Base-by-base conservation (phyloP, 257 asterid species). In the Scutellaria baicalensis region DNA sequence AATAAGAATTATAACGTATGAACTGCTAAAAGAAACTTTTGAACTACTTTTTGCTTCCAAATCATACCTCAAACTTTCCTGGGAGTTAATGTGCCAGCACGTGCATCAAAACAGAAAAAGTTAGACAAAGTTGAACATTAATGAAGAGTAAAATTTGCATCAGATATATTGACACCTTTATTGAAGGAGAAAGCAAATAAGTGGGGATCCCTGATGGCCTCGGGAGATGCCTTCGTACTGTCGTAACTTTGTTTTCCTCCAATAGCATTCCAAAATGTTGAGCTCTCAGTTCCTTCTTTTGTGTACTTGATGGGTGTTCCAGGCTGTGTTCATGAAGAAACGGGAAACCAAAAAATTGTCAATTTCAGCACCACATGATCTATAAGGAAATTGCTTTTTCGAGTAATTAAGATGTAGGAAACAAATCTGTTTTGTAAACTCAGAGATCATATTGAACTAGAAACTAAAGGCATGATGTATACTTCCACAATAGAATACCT, bases 231-330 rank as follows among this genome's bases (percentile, higher is more conserved):
- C 79, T 89, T 87, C 84, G 87, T 90, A 85, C 91, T 89, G 69
- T 89, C 83, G 80, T 87, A 91, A 68, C 77, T 84, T 84, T 89
- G 95, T 80, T 93, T 91, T 49, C 97, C 99, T 73, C 99, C 99
- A 35, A 93, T 79, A 69, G 96, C 93, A 81, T 83, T 82, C 99
- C 99, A 93, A 80, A 93, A 93, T 55, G 92, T 56, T 6, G 97
- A 87, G 82, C 85, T 91, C 85, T 93, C 99, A 2, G 96, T 93
- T 81, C 99, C 99, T 85, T 93, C 99, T 87, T 93, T 93, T 64
- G 95, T 76, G 81, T 91, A 90, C 77, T 93, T 93, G 71, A 87
- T 39, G 27, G 86, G 36, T 50, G 82, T 82, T 78, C 96, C 99
- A 1, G 96, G 97, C 99, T 93, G 92, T 51, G 55, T 69, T 72